These are phyloP conservation scores for Mycena capillaripes DNA, from an alignment of 768 basidiomycete genomes.

Conservation along the genomic window DNA sequence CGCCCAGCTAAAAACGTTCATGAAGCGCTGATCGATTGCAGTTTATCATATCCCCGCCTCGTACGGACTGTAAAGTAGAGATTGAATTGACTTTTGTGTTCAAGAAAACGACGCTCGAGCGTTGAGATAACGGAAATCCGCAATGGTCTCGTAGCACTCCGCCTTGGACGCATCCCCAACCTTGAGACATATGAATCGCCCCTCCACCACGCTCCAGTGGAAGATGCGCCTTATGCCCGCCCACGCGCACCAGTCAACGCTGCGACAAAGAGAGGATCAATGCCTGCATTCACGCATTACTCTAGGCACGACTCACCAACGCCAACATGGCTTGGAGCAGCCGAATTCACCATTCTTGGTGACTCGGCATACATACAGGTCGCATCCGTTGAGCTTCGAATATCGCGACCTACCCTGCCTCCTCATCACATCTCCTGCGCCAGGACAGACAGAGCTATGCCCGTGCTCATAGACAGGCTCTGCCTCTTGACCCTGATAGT, in stretches of 20 bases:
- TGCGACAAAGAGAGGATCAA: constrained; percentile 19
- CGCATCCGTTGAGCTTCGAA: constrained; percentile 63
- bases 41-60: constrained; percentile 20
- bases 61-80: constrained; percentile 19
- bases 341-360: constrained; percentile 62
- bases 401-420: constrained; percentile 31
- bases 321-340: constrained; percentile 67
- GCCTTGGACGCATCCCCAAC: constrained; percentile 52
- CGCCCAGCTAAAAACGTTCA: constrained; percentile 47
- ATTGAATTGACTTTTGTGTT: background rate
- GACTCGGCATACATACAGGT: constrained; percentile 67
- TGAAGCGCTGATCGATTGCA: constrained; percentile 39
- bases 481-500: constrained; percentile 23
- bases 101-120: background rate
- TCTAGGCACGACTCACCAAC: constrained; percentile 48
- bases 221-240: constrained; percentile 70
- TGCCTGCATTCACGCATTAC: background rate
- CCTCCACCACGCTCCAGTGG: constrained; percentile 59
- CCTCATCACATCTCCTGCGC: background rate
- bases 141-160: constrained; percentile 59
- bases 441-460: background rate
- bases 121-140: constrained; percentile 18
- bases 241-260: constrained; percentile 70
- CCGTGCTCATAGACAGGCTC: constrained; percentile 21
- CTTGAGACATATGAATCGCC: constrained; percentile 56